phyloP scores from a whole-genome alignment of 108 stramenopile genomes.

The Cyclostephanos invisitatus region DNA sequence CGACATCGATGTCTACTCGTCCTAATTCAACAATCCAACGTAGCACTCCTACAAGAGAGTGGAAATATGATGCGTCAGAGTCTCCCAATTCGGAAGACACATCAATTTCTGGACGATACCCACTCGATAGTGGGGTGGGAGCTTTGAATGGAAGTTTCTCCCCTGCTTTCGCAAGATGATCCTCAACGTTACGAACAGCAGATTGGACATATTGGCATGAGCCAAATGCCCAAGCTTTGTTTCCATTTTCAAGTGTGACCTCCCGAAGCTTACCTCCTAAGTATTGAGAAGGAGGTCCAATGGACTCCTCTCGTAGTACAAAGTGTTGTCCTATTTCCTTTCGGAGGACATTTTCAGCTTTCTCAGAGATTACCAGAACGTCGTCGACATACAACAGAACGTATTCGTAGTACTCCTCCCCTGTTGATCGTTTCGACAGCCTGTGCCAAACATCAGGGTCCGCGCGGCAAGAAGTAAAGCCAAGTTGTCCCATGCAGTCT shows the following conservation, averaged over 20 bases:
- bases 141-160: constrained; percentile 13
- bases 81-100: constrained; percentile 13
- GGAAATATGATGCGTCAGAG: constrained; percentile 30
- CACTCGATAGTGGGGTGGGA: constrained; percentile 26
- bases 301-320: constrained; percentile 38
- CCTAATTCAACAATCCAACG: constrained; percentile 21
- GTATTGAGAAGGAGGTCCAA: constrained; percentile 7
- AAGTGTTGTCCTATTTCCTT: constrained; percentile 51
- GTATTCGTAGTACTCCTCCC: constrained; percentile 40
- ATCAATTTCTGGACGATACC: constrained; percentile 44
- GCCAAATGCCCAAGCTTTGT: constrained; percentile 46
- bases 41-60: constrained; percentile 24
- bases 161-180: constrained; percentile 13
- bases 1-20: constrained; percentile 31
- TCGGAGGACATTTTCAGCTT: constrained; percentile 46
- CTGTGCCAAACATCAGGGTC: constrained; percentile 45
- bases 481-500: constrained; percentile 29
- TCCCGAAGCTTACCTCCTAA: background rate
- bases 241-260: background rate
- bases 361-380: constrained; percentile 1
- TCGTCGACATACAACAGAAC: constrained; percentile 49
- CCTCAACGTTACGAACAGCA: constrained; percentile 28
- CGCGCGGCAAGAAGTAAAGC: constrained; percentile 43
- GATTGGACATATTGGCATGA: constrained; percentile 48
- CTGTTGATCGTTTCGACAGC: constrained; percentile 11